Percentiles rank a stretch among this genome's conserved stretches.
phyloP scores from a whole-genome alignment of 768 basidiomycete species.

The Hirschioporus abietinus region DNA sequence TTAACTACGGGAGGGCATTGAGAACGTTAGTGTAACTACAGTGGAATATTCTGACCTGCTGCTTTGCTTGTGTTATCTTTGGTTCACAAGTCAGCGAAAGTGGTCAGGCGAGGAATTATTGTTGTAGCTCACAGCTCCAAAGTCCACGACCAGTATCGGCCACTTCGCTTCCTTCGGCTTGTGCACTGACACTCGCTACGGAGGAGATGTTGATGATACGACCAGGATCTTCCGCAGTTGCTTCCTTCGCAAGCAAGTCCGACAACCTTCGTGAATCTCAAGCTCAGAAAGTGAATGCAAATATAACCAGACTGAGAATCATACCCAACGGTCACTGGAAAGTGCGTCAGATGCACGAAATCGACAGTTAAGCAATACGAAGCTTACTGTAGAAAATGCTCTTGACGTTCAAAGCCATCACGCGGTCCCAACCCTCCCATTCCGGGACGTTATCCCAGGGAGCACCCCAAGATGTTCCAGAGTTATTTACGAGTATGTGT shows the following conservation, averaged over 20 bases:
- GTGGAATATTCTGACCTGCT: slow-evolving; percentile 39
- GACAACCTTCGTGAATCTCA: slow-evolving; percentile 35
- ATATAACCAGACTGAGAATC: slow-evolving; percentile 3
- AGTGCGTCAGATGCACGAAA: not conserved
- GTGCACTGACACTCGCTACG: slow-evolving; percentile 49
- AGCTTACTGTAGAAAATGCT: slow-evolving; percentile 71
- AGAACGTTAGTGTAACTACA: slow-evolving; percentile 1
- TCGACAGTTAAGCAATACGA: slow-evolving; percentile 5
- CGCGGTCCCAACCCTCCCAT: slow-evolving; percentile 80
- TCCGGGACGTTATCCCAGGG: slow-evolving; percentile 65
- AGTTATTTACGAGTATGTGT: slow-evolving; percentile 82
- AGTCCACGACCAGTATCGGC: slow-evolving; percentile 56
- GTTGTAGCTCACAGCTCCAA: slow-evolving; percentile 65
- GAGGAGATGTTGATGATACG: slow-evolving; percentile 85
- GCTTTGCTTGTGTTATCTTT: slow-evolving; percentile 80
- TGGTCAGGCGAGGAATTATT: not conserved
- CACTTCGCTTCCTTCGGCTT: slow-evolving; percentile 41
- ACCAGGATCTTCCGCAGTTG: slow-evolving; percentile 58
- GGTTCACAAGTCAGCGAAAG: slow-evolving; percentile 3
- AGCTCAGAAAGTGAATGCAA: not conserved
- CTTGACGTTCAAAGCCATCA: slow-evolving; percentile 83
- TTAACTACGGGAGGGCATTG: slow-evolving; percentile 41
- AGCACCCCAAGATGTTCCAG: slow-evolving; percentile 76
- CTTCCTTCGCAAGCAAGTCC: slow-evolving; percentile 59
- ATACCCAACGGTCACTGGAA: slow-evolving; percentile 49